These are phyloP conservation scores for Ascodesmis nigricans DNA, from an alignment of 495 filamentous ascomycete species.

Conservation along the genomic window DNA sequence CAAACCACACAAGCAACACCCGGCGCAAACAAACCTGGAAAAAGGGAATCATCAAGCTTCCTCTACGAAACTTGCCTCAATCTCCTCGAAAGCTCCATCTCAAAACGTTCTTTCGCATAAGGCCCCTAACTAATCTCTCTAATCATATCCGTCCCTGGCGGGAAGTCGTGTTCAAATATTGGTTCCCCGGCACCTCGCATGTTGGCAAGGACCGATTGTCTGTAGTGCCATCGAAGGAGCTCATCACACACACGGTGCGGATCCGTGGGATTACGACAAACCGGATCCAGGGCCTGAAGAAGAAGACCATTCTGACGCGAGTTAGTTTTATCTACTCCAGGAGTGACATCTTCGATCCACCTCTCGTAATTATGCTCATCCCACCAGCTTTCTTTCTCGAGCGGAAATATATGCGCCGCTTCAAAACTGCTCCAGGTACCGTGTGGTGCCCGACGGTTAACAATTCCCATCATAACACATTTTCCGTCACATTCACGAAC, in stretches of 20 bases:
- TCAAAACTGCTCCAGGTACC: constrained; percentile 9
- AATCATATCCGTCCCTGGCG: constrained; percentile 19
- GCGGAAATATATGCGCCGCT: constrained; percentile 12
- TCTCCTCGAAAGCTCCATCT: constrained; percentile 11
- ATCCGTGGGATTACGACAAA: constrained; percentile 13
- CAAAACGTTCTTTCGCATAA: constrained; percentile 14
- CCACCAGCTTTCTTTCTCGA: constrained; percentile 9
- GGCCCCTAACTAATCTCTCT: constrained; percentile 14
- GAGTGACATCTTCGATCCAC: constrained; percentile 12
- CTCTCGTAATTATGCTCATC: constrained; percentile 3
- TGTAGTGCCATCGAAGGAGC: constrained; percentile 22
- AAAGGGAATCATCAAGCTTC: too few species aligned
- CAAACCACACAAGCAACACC: too few species aligned
- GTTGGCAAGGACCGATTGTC: constrained; percentile 21
- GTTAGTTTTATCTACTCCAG: constrained; percentile 12
- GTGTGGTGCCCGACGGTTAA: constrained; percentile 6
- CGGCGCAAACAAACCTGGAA: too few species aligned
- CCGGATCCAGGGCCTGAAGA: constrained; percentile 11
- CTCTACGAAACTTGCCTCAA: too few species aligned
- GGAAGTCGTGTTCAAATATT: constrained; percentile 22
- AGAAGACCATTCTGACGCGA: constrained; percentile 16
- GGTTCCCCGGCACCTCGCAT: constrained; percentile 22
- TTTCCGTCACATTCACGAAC: constrained; percentile 9
- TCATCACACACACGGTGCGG: constrained; percentile 15
- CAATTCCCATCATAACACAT: constrained; percentile 12